Evolutionary conservation across 495 filamentous ascomycete species (phyloP).

Genomic region (Aspergillus steynii): DNA sequence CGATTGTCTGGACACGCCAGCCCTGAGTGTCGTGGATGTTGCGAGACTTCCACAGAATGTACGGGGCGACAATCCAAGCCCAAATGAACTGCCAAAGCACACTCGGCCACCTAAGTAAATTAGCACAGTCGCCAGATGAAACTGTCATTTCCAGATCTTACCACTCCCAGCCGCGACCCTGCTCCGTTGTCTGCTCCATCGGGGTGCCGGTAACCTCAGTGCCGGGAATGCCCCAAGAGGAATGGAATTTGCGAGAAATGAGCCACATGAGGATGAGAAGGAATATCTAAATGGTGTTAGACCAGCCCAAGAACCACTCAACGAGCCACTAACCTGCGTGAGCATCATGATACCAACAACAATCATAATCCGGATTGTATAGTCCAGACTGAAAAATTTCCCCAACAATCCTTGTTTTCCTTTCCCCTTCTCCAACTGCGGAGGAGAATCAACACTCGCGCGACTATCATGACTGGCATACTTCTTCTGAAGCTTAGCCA

Average conservation of each 20-base stretch:
- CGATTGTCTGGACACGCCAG: conserved; percentile 67
- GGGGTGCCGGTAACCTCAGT: conserved; percentile 34
- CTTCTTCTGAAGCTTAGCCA: conserved; percentile 50
- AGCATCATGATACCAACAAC: conserved; percentile 31
- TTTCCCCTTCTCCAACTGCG: conserved; percentile 10
- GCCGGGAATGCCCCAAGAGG: conserved; percentile 54
- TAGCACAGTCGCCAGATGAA: too few relatives aligned
- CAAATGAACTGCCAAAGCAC: conserved; percentile 65
- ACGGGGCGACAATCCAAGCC: conserved; percentile 58
- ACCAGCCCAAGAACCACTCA: background rate
- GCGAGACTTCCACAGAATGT: conserved; percentile 45
- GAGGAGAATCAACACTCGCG: background rate
- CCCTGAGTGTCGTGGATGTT: conserved; percentile 64
- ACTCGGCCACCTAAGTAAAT: conserved; percentile 49
- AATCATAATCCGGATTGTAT: conserved; percentile 27
- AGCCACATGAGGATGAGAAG: conserved; percentile 62
- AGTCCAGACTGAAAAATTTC: conserved; percentile 32
- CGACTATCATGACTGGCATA: conserved; percentile 23
- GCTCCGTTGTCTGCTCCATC: conserved; percentile 39
- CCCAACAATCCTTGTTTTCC: conserved; percentile 21
- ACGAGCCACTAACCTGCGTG: conserved; percentile 23
- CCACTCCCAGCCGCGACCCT: conserved; percentile 66
- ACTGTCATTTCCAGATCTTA: conserved; percentile 23
- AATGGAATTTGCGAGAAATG: conserved; percentile 66
- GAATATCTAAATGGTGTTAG: conserved; percentile 42